Base-by-base conservation (phyloP, 2,329 filamentous ascomycete species). In the Meredithiella fracta region DNA sequence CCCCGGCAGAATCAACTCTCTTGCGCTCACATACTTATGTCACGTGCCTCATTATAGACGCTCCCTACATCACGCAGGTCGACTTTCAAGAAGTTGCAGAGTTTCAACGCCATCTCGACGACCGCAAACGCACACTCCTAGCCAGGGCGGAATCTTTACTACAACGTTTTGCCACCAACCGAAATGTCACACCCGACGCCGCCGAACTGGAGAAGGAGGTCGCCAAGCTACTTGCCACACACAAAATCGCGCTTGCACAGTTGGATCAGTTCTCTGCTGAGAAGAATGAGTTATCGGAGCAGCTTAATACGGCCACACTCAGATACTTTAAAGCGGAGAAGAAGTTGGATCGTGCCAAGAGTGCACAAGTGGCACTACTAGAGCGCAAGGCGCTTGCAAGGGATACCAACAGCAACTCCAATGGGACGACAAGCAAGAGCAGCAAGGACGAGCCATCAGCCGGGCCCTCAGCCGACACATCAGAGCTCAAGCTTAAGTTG, bases 291-390 rank as follows among this genome's bases (percentile, higher is more conserved):
- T 74, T 95, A 2, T 87, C 87, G 50, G 86, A 92, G 64, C 85
- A 91, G 60, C 74, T 97, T 20, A 91, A 97, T 65, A 83, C 80
- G 34, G 92, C 91, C 15, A 94, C 89, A 3, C 74, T 94, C 58
- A 80, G 92, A 61, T 97, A 94, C 65, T 87, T 97, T 72, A 86
- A 94, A 62, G 92, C 92, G 0, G 92, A 98, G 67, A 94, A 94
- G 72, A 92, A 89, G 66, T 74, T 97, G 54, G 92, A 98, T 66
- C 81, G 92, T 47, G 80, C 85, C 23, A 91, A 87, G 68, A 98
- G 92, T 65, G 72, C 82, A 15, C 89, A 94, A 57, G 89, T 96
- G 1, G 86, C 90, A 60, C 95, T 94, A 66, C 70, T 98, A 59
- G 92, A 97, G 67, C 85, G 88, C 63, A 87, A 95, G 69, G 89